Conservation (phyloP, 2,329 filamentous ascomycete genomes). For the Alternaria postmessia region DNA sequence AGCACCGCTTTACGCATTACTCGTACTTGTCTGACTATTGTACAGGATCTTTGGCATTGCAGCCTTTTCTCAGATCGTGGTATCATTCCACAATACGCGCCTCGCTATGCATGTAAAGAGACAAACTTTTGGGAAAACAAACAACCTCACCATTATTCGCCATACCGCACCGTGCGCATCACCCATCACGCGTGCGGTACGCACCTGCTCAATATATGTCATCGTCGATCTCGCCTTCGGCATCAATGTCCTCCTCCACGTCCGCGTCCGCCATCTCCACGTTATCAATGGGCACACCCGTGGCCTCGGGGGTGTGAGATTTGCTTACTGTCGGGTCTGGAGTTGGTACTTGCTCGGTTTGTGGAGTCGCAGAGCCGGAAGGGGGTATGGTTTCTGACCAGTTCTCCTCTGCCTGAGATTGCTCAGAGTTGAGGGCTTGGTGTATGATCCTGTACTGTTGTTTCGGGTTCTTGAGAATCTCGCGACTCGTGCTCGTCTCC, state of each 20-base stretch:
- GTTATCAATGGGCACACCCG: neutral
- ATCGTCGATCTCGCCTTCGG: constrained; percentile 36
- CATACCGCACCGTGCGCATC: neutral
- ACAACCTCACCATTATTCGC: neutral
- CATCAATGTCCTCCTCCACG: constrained; percentile 26
- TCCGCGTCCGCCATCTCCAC: constrained; percentile 19
- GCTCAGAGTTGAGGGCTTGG: constrained; percentile 10
- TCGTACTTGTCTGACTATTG: neutral
- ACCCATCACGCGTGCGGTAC: neutral
- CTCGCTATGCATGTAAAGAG: constrained; percentile 23
- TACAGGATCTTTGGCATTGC: neutral
- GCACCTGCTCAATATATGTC: constrained; percentile 14
- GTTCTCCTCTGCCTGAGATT: neutral
- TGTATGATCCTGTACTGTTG: constrained; percentile 33
- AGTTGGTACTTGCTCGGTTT: neutral
- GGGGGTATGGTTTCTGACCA: neutral
- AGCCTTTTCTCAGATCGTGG: neutral
- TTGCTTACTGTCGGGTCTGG: neutral
- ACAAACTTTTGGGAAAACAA: constrained; percentile 1
- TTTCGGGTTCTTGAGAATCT: constrained; percentile 29
- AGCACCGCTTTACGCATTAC: neutral
- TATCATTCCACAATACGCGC: constrained; percentile 8
- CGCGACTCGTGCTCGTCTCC: constrained; percentile 11
- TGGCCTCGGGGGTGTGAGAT: constrained; percentile 1
- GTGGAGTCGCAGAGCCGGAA: neutral